Conservation (phyloP, 345 rosid species). For the Linum tenue region DNA sequence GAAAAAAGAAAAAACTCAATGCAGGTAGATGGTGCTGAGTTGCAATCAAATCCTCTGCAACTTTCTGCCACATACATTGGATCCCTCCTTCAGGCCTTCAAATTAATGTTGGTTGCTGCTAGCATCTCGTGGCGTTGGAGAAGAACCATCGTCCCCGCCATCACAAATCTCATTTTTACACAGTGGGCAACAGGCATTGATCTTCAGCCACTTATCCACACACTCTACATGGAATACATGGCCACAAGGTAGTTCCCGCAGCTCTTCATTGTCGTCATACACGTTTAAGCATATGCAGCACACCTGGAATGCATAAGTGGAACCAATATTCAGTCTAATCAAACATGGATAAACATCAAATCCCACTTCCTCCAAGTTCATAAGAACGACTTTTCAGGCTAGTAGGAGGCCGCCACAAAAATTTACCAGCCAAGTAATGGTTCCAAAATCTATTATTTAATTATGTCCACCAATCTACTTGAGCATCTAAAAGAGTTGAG, state of each 20-base stretch:
- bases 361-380: too few relatives aligned
- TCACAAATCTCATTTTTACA: conserved; percentile 59
- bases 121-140: conserved; percentile 6
- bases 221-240: conserved; percentile 67
- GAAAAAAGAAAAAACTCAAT: too few relatives aligned
- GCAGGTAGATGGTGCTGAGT: too few relatives aligned
- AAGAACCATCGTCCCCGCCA: conserved; percentile 19
- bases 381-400: too few relatives aligned
- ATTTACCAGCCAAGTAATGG: too few relatives aligned
- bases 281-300: conserved; percentile 68
- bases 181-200: conserved; percentile 70
- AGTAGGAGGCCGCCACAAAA: too few relatives aligned
- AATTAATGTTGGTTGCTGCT: conserved; percentile 8
- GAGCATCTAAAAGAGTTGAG: background rate
- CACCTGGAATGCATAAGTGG: conserved; percentile 28
- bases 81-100: too few relatives aligned
- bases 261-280: conserved; percentile 52
- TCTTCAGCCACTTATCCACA: conserved; percentile 70
- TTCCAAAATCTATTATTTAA: too few relatives aligned
- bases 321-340: background rate
- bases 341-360: too few relatives aligned
- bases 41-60: too few relatives aligned
- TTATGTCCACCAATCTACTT: too few relatives aligned
- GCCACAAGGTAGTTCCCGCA: conserved; percentile 53
- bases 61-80: too few relatives aligned